These are phyloP conservation scores for Trypanosoma cruzi DNA, from an alignment of 208 protist genomes.

Conservation along the genomic window DNA sequence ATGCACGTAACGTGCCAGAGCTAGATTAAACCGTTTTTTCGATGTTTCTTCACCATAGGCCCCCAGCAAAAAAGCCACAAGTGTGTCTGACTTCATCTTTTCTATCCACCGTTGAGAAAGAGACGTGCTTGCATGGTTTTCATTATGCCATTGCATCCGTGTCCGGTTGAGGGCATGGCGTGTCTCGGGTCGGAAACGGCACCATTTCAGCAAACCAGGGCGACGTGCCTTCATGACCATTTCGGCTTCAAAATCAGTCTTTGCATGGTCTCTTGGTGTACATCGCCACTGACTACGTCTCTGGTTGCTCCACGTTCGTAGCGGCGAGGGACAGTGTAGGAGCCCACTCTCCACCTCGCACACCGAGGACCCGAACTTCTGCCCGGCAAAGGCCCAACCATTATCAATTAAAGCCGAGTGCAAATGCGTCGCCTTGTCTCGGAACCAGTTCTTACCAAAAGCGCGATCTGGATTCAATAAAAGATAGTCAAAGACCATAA, in stretches of 20 bases:
- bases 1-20: constrained; percentile 1
- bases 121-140: neutral
- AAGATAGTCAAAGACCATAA: constrained; percentile 17
- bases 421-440: constrained; percentile 3
- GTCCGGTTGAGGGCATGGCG: constrained; percentile 13
- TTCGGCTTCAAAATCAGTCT: neutral
- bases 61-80: constrained; percentile 3
- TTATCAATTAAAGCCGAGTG: constrained; percentile 3
- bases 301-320: neutral
- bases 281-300: neutral
- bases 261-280: neutral
- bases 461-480: constrained; percentile 9
- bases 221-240: neutral
- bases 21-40: neutral
- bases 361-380: constrained; percentile 4
- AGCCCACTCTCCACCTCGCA: constrained; percentile 1
- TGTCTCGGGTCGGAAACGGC: constrained; percentile 12
- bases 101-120: constrained; percentile 9
- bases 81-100: constrained; percentile 3
- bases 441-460: constrained; percentile 11
- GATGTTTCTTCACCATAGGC: neutral
- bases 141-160: constrained; percentile 5
- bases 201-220: constrained; percentile 2
- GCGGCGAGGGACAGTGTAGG: neutral
- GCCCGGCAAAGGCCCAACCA: constrained; percentile 19